Base-by-base conservation (phyloP, 495 filamentous ascomycete species). In the Hyaloscypha hepaticicola region DNA sequence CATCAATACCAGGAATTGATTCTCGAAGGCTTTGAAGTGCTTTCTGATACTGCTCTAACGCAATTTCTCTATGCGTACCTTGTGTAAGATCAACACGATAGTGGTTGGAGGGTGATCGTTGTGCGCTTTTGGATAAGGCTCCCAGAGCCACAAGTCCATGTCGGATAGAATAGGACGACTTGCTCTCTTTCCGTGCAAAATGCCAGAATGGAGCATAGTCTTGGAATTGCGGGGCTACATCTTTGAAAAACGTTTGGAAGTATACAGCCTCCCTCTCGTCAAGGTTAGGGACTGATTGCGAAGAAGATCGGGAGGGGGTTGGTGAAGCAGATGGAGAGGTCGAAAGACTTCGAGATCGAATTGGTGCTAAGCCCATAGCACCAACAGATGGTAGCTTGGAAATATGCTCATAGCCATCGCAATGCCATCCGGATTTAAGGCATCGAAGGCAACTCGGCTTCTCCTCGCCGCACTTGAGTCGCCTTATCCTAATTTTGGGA, bases 381-480 rank as follows among this genome's bases (percentile, higher is more conserved):
- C 48, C 16, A 14, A 31, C 29, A 11, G 75, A 68, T 4, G 74
- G 61, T 24, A 28, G 45, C 48, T 22, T 58, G 27, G 25, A 33
- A 26, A 56, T 9, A 34, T 56, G 51, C 34, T 60, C 78, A 61
- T 84, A 85, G 33, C 83, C 83, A 66, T 80, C 83, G 69, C 85
- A 87, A 22, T 70, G 65, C 34, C 82, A 77, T 19, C 83, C 78
- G 11, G 81, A 78, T 52, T 75, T 82, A 25, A 77, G 64, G 63
- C 85, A 87, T 52, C 77, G 76, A 22, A 70, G 73, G 65, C 85
- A 87, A 25, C 69, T 76, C 27, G 83, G 85, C 49, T 77, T 78
- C 16, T 70, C 72, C 70, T 87, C 85, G 56, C 84, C 83, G 56
- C 85, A 87, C 72, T 87, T 86, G 60, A 87, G 77, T 65, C 76